phyloP scores from a whole-genome alignment of 805 yeast genomes.

The Teunomyces lycoperdinae region DNA sequence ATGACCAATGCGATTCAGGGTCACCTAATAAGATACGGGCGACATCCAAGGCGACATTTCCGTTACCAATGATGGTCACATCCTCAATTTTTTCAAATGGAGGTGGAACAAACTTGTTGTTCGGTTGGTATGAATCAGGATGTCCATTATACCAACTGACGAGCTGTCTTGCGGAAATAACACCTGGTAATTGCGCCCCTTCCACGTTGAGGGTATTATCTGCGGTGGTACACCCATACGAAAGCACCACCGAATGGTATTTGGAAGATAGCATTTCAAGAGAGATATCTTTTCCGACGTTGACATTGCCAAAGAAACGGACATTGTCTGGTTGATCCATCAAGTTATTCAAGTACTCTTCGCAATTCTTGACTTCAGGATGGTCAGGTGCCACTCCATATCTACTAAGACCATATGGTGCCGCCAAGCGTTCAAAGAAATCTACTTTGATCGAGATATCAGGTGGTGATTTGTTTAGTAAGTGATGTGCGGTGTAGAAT shows the following conservation, averaged over 20 bases:
- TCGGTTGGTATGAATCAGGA: conserved; percentile 50
- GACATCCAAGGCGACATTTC: conserved; percentile 92
- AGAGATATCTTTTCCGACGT: conserved; percentile 60
- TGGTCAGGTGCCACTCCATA: conserved; percentile 99
- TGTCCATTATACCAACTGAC: conserved; percentile 97
- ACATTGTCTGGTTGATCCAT: conserved; percentile 25
- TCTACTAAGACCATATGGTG: conserved; percentile 88
- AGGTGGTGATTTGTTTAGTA: conserved; percentile 48
- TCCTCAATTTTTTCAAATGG: conserved; percentile 57
- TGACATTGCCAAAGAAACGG: conserved; percentile 67
- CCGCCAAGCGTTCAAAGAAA: conserved; percentile 79
- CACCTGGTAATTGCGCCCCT: conserved; percentile 63
- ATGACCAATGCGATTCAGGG: conserved; percentile 52
- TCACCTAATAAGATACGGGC: conserved; percentile 71
- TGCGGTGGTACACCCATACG: conserved; percentile 74
- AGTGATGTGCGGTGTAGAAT: conserved; percentile 78
- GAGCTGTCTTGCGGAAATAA: conserved; percentile 76
- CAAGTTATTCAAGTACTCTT: conserved; percentile 64
- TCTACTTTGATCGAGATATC: conserved; percentile 47
- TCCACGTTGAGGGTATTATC: conserved; percentile 53
- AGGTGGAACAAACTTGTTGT: conserved; percentile 40
- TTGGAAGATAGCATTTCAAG: conserved; percentile 47
- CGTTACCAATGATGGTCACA: conserved; percentile 90
- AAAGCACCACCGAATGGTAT: conserved; percentile 72
- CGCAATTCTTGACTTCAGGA: conserved; percentile 88